Evolutionary conservation across 345 rosid species (phyloP).

Genomic region (Eucalyptus paniculata): DNA sequence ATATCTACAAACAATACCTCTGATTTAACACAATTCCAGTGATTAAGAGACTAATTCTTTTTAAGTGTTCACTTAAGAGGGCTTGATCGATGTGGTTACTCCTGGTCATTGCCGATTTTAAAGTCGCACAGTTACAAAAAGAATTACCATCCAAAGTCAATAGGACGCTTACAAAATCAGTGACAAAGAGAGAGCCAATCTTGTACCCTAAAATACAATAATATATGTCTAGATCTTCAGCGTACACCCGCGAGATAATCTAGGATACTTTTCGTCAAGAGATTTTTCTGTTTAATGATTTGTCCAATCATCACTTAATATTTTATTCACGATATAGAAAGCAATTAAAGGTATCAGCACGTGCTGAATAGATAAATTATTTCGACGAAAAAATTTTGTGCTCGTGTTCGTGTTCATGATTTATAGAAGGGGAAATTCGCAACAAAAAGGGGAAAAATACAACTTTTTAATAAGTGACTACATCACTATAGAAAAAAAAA

Average conservation of each 20-base stretch:
- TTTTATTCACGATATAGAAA: background rate
- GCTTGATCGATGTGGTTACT: too few species aligned
- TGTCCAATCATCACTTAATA: background rate
- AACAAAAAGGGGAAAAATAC: background rate
- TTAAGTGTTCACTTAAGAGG: too few species aligned
- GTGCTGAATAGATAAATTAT: background rate
- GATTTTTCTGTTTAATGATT: background rate
- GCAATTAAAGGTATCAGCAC: background rate
- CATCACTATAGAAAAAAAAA: background rate
- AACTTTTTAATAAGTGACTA: background rate
- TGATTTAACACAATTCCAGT: background rate
- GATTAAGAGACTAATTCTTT: too few species aligned
- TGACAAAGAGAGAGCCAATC: background rate
- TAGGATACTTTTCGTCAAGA: background rate
- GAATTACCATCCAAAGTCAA: background rate
- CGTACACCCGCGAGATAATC: fast-evolving
- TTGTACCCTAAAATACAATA: background rate
- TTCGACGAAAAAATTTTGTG: background rate
- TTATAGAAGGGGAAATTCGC: background rate
- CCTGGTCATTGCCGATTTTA: too few species aligned
- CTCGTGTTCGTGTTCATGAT: background rate
- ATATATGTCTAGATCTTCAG: background rate
- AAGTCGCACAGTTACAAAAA: too few species aligned
- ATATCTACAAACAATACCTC: background rate
- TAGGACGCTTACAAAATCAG: background rate